Base-by-base conservation (phyloP, 1,139 yeast species). In the Lodderomyces jiufengensis region DNA sequence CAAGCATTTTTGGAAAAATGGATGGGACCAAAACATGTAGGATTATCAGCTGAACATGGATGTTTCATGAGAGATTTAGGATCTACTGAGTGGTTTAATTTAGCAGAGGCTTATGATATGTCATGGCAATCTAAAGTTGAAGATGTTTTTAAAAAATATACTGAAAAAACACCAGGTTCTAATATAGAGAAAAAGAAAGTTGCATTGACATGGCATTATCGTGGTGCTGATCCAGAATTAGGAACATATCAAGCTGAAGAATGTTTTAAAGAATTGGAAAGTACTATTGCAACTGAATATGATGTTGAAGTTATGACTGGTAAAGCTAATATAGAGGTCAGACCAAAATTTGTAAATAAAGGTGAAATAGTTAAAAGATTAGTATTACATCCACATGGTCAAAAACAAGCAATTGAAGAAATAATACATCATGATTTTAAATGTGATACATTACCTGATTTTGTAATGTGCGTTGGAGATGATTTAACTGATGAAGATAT, bases 401-500 rank as follows among this genome's bases (percentile, higher is more conserved):
- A 63, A 1, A 59, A 63, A 36, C 74, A 68, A 48, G 31, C 34
- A 14, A 13, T 32, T 15, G 63, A 57, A 40, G 57, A 47, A 12
- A 47, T 21, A 16, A 18, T 25, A 10, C 24, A 25, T 20, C 33
- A 36, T 7, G 50, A 48, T 21, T 61, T 73, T 18, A 53, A 68
- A 0, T 56, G 61, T 20, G 73, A 70, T 2, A 69, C 74, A 34
- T 66, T 78, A 33, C 92, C 96, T 0, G 95, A 85, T 51, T 92
- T 94, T 53, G 76, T 85, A 33, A 61, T 90, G 38, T 92, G 97
- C 63, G 66, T 87, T 32, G 99, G 99, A 32, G 99, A 92, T 59
- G 99, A 92, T 57, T 73, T 83, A 36, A 94, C 99, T 0, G 99
- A 92, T 59, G 99, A 92, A 59, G 98, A 92, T 55, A 92, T 92